Conservation (phyloP, 2,329 filamentous ascomycete genomes). For the Chaetomiaceae sp. region DNA sequence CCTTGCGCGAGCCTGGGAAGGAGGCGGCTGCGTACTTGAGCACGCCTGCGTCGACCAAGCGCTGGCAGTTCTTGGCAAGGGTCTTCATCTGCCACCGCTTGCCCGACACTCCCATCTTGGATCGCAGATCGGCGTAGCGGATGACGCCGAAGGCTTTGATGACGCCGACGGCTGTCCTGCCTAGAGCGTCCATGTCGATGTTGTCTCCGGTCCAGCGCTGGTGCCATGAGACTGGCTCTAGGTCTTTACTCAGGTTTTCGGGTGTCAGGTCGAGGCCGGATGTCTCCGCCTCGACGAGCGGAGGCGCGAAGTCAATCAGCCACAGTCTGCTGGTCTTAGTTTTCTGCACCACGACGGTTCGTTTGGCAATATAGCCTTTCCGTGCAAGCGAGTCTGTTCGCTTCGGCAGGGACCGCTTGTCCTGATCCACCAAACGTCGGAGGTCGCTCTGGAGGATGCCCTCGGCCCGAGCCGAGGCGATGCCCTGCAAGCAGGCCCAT, state of each 20-base stretch:
- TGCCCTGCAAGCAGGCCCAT: slow-evolving; percentile 53
- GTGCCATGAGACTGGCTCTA: slow-evolving; percentile 51
- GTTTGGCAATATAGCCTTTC: slow-evolving; percentile 58
- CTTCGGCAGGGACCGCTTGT: slow-evolving; percentile 58
- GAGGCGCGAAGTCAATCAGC: slow-evolving; percentile 49
- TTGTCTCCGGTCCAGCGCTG: slow-evolving; percentile 50
- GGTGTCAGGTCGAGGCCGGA: slow-evolving; percentile 29
- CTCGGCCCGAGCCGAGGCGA: slow-evolving; percentile 46
- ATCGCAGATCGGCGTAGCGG: slow-evolving; percentile 51
- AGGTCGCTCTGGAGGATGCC: slow-evolving; percentile 58
- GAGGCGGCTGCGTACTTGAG: slow-evolving; percentile 52
- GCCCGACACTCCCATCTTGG: slow-evolving; percentile 51
- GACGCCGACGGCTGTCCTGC: slow-evolving; percentile 51
- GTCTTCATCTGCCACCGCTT: slow-evolving; percentile 55
- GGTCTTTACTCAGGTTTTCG: slow-evolving; percentile 32
- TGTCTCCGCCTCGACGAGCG: slow-evolving; percentile 32
- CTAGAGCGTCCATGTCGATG: slow-evolving; percentile 53
- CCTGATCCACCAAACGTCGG: slow-evolving; percentile 51
- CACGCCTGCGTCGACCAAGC: slow-evolving; percentile 49
- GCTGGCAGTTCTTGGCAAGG: slow-evolving; percentile 51
- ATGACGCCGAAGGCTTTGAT: slow-evolving; percentile 54
- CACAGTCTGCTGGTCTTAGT: slow-evolving; percentile 59
- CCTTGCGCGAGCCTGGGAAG: slow-evolving; percentile 40
- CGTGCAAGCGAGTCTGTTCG: slow-evolving; percentile 52
- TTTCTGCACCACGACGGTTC: slow-evolving; percentile 51